phyloP scores from a whole-genome alignment of 2,329 filamentous ascomycete genomes.

The Colletotrichum camelliae region DNA sequence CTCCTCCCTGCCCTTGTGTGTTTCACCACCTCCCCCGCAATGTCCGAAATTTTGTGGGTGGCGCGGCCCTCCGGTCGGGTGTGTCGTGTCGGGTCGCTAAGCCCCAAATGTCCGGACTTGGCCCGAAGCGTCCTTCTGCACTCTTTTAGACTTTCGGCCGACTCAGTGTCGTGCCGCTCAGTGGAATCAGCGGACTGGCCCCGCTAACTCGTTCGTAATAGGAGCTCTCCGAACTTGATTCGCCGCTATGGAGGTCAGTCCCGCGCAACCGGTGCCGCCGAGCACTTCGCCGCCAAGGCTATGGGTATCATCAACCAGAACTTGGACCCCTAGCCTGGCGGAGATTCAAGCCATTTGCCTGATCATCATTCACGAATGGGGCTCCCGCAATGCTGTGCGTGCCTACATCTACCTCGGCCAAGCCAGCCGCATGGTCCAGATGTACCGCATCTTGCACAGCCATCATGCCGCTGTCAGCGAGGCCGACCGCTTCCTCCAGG shows the following conservation, averaged over 20 bases:
- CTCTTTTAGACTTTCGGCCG: constrained; percentile 6
- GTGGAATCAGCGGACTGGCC: not conserved
- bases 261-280: constrained; percentile 57
- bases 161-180: not conserved
- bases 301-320: constrained; percentile 63
- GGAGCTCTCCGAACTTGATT: constrained; percentile 61
- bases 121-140: not conserved
- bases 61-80: constrained; percentile 19
- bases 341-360: constrained; percentile 68
- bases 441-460: constrained; percentile 65
- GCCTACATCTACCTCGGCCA: constrained; percentile 69
- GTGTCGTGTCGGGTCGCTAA: constrained; percentile 11
- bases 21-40: constrained; percentile 26
- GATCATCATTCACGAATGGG: constrained; percentile 68
- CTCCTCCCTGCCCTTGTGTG: constrained; percentile 25
- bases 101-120: constrained; percentile 15
- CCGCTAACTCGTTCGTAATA: constrained; percentile 29
- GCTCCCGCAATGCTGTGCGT: constrained; percentile 64
- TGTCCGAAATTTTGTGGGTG: constrained; percentile 20
- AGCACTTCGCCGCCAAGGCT: constrained; percentile 65
- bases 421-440: constrained; percentile 68
- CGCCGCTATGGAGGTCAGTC: constrained; percentile 62
- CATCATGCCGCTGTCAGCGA: constrained; percentile 55
- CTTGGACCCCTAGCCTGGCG: constrained; percentile 63
- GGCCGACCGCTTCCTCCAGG: constrained; percentile 64